Conservation (phyloP, 192 early-diverging fungal genomes). For the Dispira simplex region DNA sequence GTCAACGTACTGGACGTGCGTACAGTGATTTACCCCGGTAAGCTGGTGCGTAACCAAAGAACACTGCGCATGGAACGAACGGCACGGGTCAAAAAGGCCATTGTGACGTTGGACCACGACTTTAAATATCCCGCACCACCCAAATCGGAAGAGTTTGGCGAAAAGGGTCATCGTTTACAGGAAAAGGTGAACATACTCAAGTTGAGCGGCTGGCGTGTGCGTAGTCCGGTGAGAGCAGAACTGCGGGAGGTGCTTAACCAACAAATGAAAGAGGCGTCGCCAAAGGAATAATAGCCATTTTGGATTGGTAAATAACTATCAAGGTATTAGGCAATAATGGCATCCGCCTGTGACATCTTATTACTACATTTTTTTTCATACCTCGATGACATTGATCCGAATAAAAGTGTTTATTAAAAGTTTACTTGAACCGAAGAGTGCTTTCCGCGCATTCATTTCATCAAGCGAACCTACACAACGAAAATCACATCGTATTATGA, state of each 20-base stretch:
- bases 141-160: slow-evolving; percentile 26
- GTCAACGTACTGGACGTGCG: slow-evolving; percentile 72
- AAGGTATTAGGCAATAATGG: too few species aligned
- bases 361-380: too few species aligned
- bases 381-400: too few species aligned
- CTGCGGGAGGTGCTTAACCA: neutral
- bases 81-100: slow-evolving; percentile 43
- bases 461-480: too few species aligned
- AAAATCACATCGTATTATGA: too few species aligned
- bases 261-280: slow-evolving; percentile 11
- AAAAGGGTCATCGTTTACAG: slow-evolving; percentile 16
- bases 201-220: slow-evolving; percentile 28
- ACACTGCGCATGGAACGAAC: slow-evolving; percentile 19
- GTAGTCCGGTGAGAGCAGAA: neutral
- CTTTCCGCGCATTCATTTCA: too few species aligned
- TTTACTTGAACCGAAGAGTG: too few species aligned
- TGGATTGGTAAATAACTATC: slow-evolving; percentile 16
- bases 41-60: slow-evolving; percentile 18
- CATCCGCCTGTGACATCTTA: too few species aligned
- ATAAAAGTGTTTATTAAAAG: too few species aligned
- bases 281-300: slow-evolving; percentile 28
- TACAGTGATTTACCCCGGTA: slow-evolving; percentile 75
- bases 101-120: slow-evolving; percentile 50
- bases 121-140: slow-evolving; percentile 40
- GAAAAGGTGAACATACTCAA: slow-evolving; percentile 16